Conservation (phyloP, 2,329 filamentous ascomycete species). For the Penicillium sp. region DNA sequence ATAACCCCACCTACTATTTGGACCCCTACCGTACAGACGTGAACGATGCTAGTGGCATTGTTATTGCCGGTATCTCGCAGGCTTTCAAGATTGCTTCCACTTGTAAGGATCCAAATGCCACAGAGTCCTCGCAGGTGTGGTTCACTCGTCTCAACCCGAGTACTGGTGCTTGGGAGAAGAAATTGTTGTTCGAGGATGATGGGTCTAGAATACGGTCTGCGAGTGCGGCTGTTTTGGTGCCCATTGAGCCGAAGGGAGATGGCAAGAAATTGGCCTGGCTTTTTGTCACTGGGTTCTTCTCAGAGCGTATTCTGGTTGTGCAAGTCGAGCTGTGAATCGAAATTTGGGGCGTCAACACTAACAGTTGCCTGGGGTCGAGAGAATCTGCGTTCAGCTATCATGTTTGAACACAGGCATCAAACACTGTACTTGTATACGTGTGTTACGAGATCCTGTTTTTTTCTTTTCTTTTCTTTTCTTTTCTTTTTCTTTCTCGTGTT, state of each 20-base stretch:
- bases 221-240: conserved; percentile 55
- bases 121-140: conserved; percentile 52
- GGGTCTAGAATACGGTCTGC: conserved; percentile 51
- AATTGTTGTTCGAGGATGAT: conserved; percentile 59
- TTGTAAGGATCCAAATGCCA: conserved; percentile 35
- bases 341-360: background rate
- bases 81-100: conserved; percentile 39
- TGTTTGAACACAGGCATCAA: too few relatives aligned
- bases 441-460: too few relatives aligned
- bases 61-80: conserved; percentile 51
- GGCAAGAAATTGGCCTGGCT: conserved; percentile 54
- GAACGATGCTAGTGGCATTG: conserved; percentile 54
- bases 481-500: too few relatives aligned
- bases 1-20: conserved; percentile 60
- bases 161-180: conserved; percentile 43
- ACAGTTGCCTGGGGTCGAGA: background rate
- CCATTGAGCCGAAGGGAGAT: conserved; percentile 50
- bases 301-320: conserved; percentile 51
- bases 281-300: conserved; percentile 58
- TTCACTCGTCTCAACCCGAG: conserved; percentile 31
- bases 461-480: too few relatives aligned
- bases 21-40: conserved; percentile 51
- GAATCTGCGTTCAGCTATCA: background rate
- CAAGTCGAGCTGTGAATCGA: conserved; percentile 50
- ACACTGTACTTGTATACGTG: too few relatives aligned